Base-by-base conservation (phyloP, 352 stramenopile genomes). In the Globisporangium irregulare region DNA sequence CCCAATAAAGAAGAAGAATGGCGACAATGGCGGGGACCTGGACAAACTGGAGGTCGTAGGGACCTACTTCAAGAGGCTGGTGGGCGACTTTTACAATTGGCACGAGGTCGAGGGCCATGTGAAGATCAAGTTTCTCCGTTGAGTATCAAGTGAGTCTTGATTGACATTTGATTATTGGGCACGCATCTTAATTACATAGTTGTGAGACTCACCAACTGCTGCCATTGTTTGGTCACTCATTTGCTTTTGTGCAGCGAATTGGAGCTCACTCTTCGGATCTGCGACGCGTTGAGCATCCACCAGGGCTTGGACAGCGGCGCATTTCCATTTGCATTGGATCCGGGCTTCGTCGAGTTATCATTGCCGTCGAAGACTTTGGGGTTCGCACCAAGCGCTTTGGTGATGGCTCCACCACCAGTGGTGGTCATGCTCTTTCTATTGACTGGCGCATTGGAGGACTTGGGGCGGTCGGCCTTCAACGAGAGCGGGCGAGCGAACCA, bases 201-300 rank as follows among this genome's bases (percentile, higher is more conserved):
- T 41, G 34, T 12, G 9, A 41, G 34, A 2, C 34, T 41, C 9
- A 41, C 34, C 32, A 36, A 9, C 0, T 41, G 7, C 56, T 62
- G 14, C 18, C 22, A 48, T 9, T 25, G 2, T 8, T 29, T 15
- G 32, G 7, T 32, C 9, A 32, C 29, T 67, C 20, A n/a, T 15
- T 54, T 29, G 29, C 69, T 66, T 70, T 14, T 41, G 34, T 50
- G 64, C 46, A 78, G 56, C 41, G 76, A 78, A 53, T 81, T 67
- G 22, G 76, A 79, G n/a, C 68, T 78, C 59, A 87, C 73, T 20
- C 66, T 76, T 25, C 68, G 63, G 7, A 53, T 63, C 12, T 59
- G 53, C 41, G 64, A 14, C 53, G 51, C 18, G 10, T 32, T 60
- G 22, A 71, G 27, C 38, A 38, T 59, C 68, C 68, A 73, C 68